Evolutionary conservation across 257 asterid genomes (phyloP), one percentile per base, ranked within the genome.

Genomic region (Phtheirospermum japonicum): DNA sequence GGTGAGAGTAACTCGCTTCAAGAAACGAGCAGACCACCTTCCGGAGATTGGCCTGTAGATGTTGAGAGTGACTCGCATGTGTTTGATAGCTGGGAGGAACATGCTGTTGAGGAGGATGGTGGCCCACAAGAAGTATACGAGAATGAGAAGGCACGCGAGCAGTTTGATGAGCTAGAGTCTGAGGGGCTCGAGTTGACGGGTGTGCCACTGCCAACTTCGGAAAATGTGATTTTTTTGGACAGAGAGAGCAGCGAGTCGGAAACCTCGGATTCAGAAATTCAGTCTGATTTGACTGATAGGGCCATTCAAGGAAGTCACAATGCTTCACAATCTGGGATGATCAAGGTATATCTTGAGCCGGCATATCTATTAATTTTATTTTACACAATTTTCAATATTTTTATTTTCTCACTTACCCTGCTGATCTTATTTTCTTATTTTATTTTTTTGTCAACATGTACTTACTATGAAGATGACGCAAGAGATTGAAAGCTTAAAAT

Each of bases 401-500:
- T n/a, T 19, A 7, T 45, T 19, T 42, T 65, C 32, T 62, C 28
- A 66, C 19, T 45, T 34, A 20, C 40, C 45, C 59, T 45, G 60
- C 57, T 59, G 50, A 33, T 59, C 18, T 60, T 37, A 45, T 13
- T 45, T 45, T 12, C 14, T 42, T 13, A 8, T 13, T 42, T 13
- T 8, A 6, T 7, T 18, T 45, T 5, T 45, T 7, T 45, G 18
- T 48, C 26, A 48, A n/a, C 18, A n/a, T 63, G 63, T 42, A 46
- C 19, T 39, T 46, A 49, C 54, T 42, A 57, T 72, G 76, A 75
- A 85, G 95, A 67, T 83, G 58, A 66, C 70, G 33, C 64, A 20
- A 68, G 86, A 81, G 65, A 46, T 82, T 52, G 77, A 64, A 52
- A 71, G 55, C 62, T 59, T 83, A 77, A 83, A 82, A 81, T 71